Evolutionary conservation across 2,329 filamentous ascomycete genomes (phyloP).

Genomic region (Aspergillus costaricaensis): DNA sequence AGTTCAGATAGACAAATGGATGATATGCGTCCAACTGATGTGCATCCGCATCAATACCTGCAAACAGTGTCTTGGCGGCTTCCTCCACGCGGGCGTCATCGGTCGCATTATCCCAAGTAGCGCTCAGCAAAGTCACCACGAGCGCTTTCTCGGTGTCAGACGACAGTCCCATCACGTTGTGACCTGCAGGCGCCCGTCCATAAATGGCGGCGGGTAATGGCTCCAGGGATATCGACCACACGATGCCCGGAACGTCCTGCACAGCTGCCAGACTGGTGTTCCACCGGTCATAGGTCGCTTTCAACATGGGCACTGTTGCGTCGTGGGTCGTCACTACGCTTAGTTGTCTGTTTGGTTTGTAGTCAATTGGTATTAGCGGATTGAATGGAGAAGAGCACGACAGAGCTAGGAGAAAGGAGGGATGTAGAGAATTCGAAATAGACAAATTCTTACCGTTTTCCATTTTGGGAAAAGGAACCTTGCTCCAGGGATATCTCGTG

Average conservation of each 20-base stretch:
- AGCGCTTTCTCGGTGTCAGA: background rate
- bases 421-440: too few relatives aligned
- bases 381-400: too few relatives aligned
- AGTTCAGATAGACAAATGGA: constrained; percentile 48
- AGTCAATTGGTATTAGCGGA: rapidly evolving
- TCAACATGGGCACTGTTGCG: constrained; percentile 21
- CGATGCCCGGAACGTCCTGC: background rate
- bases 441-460: background rate
- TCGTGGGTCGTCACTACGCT: too few relatives aligned
- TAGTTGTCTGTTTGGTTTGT: too few relatives aligned
- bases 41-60: constrained; percentile 8
- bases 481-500: background rate
- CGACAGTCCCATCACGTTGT: constrained; percentile 13
- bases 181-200: constrained; percentile 21
- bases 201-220: constrained; percentile 12
- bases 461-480: background rate
- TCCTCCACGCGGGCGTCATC: constrained; percentile 35
- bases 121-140: constrained; percentile 30
- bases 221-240: constrained; percentile 10
- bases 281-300: constrained; percentile 8
- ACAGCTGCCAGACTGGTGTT: background rate
- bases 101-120: constrained; percentile 33
- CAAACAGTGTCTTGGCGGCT: constrained; percentile 25
- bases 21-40: constrained; percentile 27
- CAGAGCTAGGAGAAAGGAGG: too few relatives aligned